Evolutionary conservation across 345 rosid species (phyloP).

Genomic region (Anastatica hierochuntica): DNA sequence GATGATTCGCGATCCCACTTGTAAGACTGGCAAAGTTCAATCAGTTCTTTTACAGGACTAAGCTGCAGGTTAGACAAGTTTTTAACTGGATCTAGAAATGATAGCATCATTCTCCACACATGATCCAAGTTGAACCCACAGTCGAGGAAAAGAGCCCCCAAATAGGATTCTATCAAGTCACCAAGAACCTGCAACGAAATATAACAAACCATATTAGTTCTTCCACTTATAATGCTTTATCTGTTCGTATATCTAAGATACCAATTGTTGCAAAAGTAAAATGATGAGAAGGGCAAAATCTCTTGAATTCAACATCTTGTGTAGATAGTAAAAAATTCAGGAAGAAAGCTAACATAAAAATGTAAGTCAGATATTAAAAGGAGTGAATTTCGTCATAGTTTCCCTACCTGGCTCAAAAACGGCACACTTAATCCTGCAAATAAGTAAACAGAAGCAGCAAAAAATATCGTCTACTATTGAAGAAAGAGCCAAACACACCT

Average conservation of each 20-base stretch:
- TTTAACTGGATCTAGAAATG: slow-evolving; percentile 52
- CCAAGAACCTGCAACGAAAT: slow-evolving; percentile 89
- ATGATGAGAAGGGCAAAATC: too few relatives aligned
- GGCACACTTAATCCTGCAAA: too few relatives aligned
- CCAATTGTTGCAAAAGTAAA: too few relatives aligned
- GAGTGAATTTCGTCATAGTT: too few relatives aligned
- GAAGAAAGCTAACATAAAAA: too few relatives aligned
- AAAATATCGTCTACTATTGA: neutral
- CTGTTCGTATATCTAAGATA: too few relatives aligned
- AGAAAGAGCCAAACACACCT: slow-evolving; percentile 36
- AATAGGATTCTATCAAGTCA: slow-evolving; percentile 75
- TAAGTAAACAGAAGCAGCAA: neutral
- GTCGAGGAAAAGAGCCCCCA: slow-evolving; percentile 82
- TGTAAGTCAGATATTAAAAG: too few relatives aligned
- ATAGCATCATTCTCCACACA: slow-evolving; percentile 59
- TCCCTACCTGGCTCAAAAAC: too few relatives aligned
- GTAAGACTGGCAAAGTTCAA: slow-evolving; percentile 60
- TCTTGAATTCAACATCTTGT: too few relatives aligned
- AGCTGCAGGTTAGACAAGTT: slow-evolving; percentile 53
- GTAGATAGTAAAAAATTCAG: too few relatives aligned
- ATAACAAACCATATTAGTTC: too few relatives aligned
- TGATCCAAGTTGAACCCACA: slow-evolving; percentile 58
- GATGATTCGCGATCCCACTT: slow-evolving; percentile 36
- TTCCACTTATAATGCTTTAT: too few relatives aligned
- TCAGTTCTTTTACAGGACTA: slow-evolving; percentile 55